Conservation (phyloP, 1,139 yeast genomes). For the Pichia kudriavzevii region DNA sequence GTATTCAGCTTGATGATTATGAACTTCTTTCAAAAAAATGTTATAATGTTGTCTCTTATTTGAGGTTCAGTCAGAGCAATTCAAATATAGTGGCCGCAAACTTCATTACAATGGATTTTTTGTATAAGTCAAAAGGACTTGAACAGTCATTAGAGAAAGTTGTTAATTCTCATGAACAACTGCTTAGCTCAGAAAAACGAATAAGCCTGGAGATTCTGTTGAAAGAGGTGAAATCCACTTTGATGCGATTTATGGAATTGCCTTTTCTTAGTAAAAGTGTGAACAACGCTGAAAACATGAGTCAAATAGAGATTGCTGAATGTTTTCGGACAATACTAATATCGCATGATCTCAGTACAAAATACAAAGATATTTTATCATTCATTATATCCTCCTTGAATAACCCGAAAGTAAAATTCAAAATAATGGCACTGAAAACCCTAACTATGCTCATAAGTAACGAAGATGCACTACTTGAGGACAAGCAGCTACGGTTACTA, state of each 20-base stretch:
- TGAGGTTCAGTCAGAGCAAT: too few relatives aligned
- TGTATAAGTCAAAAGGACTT: too few relatives aligned
- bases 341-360: constrained; percentile 27
- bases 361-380: constrained; percentile 48
- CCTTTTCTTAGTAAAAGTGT: constrained; percentile 1
- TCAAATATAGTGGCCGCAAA: too few relatives aligned
- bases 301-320: neutral
- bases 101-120: too few relatives aligned
- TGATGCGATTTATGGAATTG: constrained; percentile 1
- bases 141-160: too few relatives aligned
- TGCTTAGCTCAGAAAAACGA: too few relatives aligned
- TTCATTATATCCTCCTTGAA: constrained; percentile 43
- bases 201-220: too few relatives aligned
- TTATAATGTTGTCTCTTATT: too few relatives aligned
- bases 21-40: too few relatives aligned
- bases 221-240: too few relatives aligned
- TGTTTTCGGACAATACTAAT: constrained; percentile 12
- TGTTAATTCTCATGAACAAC: too few relatives aligned
- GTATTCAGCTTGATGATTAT: too few relatives aligned
- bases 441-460: constrained; percentile 43
- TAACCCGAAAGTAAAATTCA: constrained; percentile 49
- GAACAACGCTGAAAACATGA: neutral
- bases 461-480: constrained; percentile 43
- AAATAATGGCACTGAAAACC: constrained; percentile 59
- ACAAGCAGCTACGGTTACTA: constrained; percentile 44